Evolutionary conservation across 1,139 yeast genomes (phyloP), one percentile per base, ranked within the genome.

Genomic region (Saccharomyces pastorianus): DNA sequence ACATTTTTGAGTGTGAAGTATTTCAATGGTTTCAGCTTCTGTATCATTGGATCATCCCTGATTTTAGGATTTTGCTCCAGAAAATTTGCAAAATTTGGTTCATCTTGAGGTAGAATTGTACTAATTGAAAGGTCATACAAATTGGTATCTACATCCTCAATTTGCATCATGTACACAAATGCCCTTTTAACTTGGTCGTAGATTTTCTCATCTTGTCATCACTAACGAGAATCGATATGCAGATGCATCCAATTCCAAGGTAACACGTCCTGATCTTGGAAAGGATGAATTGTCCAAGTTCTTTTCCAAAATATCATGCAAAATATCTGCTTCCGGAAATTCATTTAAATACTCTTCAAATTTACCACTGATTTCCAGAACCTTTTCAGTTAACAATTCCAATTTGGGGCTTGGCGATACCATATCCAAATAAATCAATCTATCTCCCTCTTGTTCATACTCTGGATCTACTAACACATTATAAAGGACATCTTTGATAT

Each of bases 181-280:
- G 91, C 85, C 60, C 96, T 76, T 68, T 93, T 93, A 0, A 88
- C 89, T 62, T 90, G 91, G 49, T 91, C 80, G 64, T 87, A 75
- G 34, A 89, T 71, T 2, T 85, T 75, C 78, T 78, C 23, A 76
- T 71, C 61, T 80, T 81, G 20, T 71, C 71, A 50, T 73, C 74
- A 28, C 65, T 65, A 11, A 69, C 64, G 8, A 71, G 60, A 23
- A 59, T 52, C 68, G 67, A 52, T 71, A 68, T 38, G 81, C 76
- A 2, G 81, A 73, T 1, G 88, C 84, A 60, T 79, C 79, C 59
- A 83, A 70, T 51, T 71, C 59, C 64, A 76, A 55, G 58, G 74
- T 61, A 29, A 70, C 51, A 17, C 71, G 56, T 6, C 66, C 65
- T 23, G 59, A 50, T n/a, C 56, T 52, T 11, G 61, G 56, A 28